Conservation (phyloP, 129 eudicot genomes). For the Daucus carota region DH1_v3.0 NC_030381.2:45827501-45828000, state of each 20-base stretch:
- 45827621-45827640: background rate
- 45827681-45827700: background rate
- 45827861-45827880: too few relatives aligned
- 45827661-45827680: background rate
- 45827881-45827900: too few relatives aligned
- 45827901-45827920: too few relatives aligned
- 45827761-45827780: background rate
- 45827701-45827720: background rate
- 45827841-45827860: too few relatives aligned
- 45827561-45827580: constrained; percentile 91
- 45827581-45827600: constrained; percentile 58
- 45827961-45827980: too few relatives aligned
- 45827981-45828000: too few relatives aligned
- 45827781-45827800: background rate
- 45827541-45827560: constrained; percentile 94
- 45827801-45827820: too few relatives aligned
- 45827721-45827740: background rate
- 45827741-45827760: background rate
- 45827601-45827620: constrained; percentile 57
- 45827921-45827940: too few relatives aligned
- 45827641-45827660: background rate
- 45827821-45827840: too few relatives aligned
- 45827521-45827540: constrained; percentile 16
- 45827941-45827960: too few relatives aligned
- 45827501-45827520: background rate